Conservation (phyloP, 768 basidiomycete genomes). For the Lactarius deliciosus region DNA sequence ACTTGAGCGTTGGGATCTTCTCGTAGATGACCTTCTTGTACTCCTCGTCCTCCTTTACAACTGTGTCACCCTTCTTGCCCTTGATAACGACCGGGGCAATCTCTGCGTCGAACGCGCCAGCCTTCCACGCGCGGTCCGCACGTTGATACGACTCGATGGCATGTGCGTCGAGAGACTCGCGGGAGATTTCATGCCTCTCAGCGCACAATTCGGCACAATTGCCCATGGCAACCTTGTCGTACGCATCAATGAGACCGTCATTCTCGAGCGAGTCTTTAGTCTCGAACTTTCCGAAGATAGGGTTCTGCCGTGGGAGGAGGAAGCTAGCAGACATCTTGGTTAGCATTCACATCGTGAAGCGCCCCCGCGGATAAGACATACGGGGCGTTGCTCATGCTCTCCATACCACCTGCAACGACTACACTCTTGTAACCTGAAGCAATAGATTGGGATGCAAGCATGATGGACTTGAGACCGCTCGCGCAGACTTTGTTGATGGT, state of each 20-base stretch:
- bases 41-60: slow-evolving; percentile 95
- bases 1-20: slow-evolving; percentile 85
- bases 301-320: slow-evolving; percentile 78
- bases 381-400: slow-evolving; percentile 99
- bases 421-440: slow-evolving; percentile 80
- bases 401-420: slow-evolving; percentile 96
- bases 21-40: slow-evolving; percentile 96
- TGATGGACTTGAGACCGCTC: slow-evolving; percentile 94
- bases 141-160: slow-evolving; percentile 95
- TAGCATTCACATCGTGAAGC: slow-evolving; percentile 3
- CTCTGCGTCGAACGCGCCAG: slow-evolving; percentile 82
- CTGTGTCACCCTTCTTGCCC: slow-evolving; percentile 89
- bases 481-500: slow-evolving; percentile 99
- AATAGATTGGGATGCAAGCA: slow-evolving; percentile 90
- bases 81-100: slow-evolving; percentile 88
- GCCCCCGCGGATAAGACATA: slow-evolving; percentile 47
- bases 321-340: slow-evolving; percentile 49
- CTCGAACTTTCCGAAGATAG: slow-evolving; percentile 85
- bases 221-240: slow-evolving; percentile 98
- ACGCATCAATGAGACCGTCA: slow-evolving; percentile 96
- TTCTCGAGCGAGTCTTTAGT: slow-evolving; percentile 83
- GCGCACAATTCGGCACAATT: slow-evolving; percentile 91
- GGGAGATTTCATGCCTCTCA: slow-evolving; percentile 75
- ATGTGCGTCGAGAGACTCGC: slow-evolving; percentile 86
- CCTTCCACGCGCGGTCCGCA: slow-evolving; percentile 87